Conservation (phyloP, 2,329 filamentous ascomycete genomes). For the Scedosporium aurantiacum region DNA sequence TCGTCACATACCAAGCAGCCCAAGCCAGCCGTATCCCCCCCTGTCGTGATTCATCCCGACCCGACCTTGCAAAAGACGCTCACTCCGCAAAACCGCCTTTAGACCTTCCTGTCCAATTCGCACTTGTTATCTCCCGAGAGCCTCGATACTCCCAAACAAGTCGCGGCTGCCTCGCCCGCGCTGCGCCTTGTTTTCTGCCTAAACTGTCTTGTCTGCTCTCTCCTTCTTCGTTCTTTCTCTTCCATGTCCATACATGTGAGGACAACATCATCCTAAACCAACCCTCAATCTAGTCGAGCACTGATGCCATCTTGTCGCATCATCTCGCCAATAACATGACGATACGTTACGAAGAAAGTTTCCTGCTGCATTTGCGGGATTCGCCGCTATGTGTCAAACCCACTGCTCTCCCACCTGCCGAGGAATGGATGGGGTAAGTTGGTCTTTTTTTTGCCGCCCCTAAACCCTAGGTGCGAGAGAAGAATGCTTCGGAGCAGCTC, state of each 20-base stretch:
- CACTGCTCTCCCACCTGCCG: constrained; percentile 64
- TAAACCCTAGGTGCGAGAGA: neutral
- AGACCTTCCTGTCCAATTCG: neutral
- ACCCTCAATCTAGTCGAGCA: neutral
- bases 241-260: neutral
- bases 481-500: neutral
- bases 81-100: neutral
- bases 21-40: neutral
- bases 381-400: constrained; percentile 81
- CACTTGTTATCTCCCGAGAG: neutral
- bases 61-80: neutral
- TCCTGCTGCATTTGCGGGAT: constrained; percentile 62
- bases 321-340: neutral
- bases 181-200: constrained; percentile 1
- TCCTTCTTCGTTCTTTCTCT: neutral
- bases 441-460: constrained; percentile 1
- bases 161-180: constrained; percentile 3
- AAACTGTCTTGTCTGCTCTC: neutral
- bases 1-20: neutral
- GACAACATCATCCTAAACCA: neutral
- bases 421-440: constrained; percentile 93
- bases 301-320: constrained; percentile 6
- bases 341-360: constrained; percentile 62
- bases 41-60: neutral
- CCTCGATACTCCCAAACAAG: neutral